Evolutionary conservation across 768 basidiomycete species (phyloP).

Genomic region (Dacryopinax spathularia): DNA sequence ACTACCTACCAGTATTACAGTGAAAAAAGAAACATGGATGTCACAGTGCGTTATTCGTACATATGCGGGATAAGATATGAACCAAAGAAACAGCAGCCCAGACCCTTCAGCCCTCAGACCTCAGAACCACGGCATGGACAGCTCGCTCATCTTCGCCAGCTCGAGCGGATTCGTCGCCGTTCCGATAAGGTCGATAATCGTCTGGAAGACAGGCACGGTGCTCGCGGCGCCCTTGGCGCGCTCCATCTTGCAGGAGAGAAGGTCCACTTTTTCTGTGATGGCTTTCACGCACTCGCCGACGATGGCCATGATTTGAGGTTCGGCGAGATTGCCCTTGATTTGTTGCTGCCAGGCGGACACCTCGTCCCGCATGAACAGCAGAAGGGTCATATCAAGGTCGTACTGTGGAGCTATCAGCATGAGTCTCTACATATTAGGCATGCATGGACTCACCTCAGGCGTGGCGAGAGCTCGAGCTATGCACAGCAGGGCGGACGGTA

Average conservation of each 20-base stretch:
- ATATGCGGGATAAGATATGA: background rate
- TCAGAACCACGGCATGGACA: constrained; percentile 77
- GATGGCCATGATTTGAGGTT: constrained; percentile 42
- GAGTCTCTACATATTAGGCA: constrained; percentile 5
- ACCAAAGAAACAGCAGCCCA: background rate
- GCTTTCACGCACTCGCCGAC: constrained; percentile 46
- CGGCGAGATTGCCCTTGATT: constrained; percentile 42
- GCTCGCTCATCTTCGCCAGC: constrained; percentile 72
- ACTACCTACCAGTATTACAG: background rate
- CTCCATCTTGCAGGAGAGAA: constrained; percentile 74
- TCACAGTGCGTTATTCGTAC: background rate
- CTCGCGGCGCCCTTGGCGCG: constrained; percentile 42
- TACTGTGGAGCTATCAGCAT: constrained; percentile 35
- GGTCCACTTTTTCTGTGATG: constrained; percentile 65
- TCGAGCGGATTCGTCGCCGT: constrained; percentile 75
- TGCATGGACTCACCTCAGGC: constrained; percentile 52
- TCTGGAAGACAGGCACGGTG: constrained; percentile 53
- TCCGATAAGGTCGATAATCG: constrained; percentile 68
- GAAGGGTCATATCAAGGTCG: constrained; percentile 83
- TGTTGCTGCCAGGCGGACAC: constrained; percentile 58
- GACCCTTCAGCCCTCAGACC: too few relatives aligned
- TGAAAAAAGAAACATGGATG: background rate
- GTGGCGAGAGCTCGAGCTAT: constrained; percentile 82
- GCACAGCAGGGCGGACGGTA: constrained; percentile 77
- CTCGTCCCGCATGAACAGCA: constrained; percentile 86